Base-by-base conservation (phyloP, 2,329 filamentous ascomycete genomes). In the Talaromyces sp. region DNA sequence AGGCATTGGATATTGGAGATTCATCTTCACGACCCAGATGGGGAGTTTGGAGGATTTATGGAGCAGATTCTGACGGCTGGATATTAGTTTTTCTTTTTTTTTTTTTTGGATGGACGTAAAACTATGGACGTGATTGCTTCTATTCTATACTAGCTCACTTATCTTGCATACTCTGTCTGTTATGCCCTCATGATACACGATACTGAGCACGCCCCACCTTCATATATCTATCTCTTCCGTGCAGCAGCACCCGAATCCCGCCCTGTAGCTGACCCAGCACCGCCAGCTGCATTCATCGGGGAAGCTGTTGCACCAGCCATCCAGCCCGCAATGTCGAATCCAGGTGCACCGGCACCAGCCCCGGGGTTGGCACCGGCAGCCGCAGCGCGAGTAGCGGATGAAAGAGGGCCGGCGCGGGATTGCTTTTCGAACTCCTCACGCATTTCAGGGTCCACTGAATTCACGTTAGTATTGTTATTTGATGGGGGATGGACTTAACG, bases 361-460 rank as follows among this genome's bases (percentile, higher is more conserved):
- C 78, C 79, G 7, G 72, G 64, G 62, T 66, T 62, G 39, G 70
- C 63, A 14, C 77, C 74, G 3, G 86, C 87, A 2, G 86, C 82
- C 72, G 86, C 89, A 7, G 81, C 80, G 48, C 78, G 74, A 61
- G 86, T 80, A 69, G 86, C 69, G 72, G 84, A 81, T 65, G 82
- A 83, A 68, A 93, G 81, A 1, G 89, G 86, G 67, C 86, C 88
- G 66, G 86, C 85, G 78, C 92, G 92, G 76, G 95, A 92, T 72
- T 92, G 88, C 71, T 92, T 90, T 75, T 97, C 92, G 73, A 95
- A 96, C 75, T 98, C 95, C 70, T 91, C 91, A 70, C 88, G 88
- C 79, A 91, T 90, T 77, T 99, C 95, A n/a, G 92, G 92, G 74
- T 98, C 95, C 93, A 99, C 93, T 97, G 71, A 52, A 31, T 12